Base-by-base conservation (phyloP, 169 alveolate species). In the Cryptosporidium meleagridis region DNA sequence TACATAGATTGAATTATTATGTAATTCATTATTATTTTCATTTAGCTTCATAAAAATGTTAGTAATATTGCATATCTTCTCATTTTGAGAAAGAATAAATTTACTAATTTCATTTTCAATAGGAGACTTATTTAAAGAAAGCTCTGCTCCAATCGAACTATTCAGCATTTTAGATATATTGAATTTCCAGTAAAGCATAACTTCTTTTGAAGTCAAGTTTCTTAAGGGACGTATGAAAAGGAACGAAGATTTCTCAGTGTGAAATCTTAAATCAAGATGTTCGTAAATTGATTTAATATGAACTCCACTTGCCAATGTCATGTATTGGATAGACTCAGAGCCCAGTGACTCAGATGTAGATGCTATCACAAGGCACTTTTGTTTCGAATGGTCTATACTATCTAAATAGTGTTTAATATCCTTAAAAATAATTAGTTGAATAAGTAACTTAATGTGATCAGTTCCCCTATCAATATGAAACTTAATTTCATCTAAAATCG, bases 321-420 rank as follows among this genome's bases (percentile, higher is more conserved):
- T 41, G 62, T 80, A 80, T 41, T 80, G 89, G 18, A 80, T 23
- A 48, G 89, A 59, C 39, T 80, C 89, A 18, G 89, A 62, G 9
- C 45, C 89, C 35, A 80, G 62, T 29, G 89, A 80, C 35, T 62
- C 75, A 7, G 75, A 41, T 23, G 75, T 80, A 9, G 89, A 62
- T 37, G 89, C 89, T 29, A 80, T 21, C 21, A 80, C 45, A 45
- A 80, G 39, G 39, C 68, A 80, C 23, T 80, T 70, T 5, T 35
- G 41, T n/a, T 55, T 5, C 18, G 86, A 55, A n/a, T 23, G 33
- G 8, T 80, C 75, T 31, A 21, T 53, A 18, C n/a, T 53, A 52
- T 33, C 62, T 65, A 80, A 62, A 41, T 80, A 65, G 33, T 0
- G 23, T 29, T 45, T 41, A 48, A 80, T 80, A 62, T 80, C 89